Evolutionary conservation across 768 basidiomycete species (phyloP).

Genomic region (Candolleomyces efflorescens): DNA sequence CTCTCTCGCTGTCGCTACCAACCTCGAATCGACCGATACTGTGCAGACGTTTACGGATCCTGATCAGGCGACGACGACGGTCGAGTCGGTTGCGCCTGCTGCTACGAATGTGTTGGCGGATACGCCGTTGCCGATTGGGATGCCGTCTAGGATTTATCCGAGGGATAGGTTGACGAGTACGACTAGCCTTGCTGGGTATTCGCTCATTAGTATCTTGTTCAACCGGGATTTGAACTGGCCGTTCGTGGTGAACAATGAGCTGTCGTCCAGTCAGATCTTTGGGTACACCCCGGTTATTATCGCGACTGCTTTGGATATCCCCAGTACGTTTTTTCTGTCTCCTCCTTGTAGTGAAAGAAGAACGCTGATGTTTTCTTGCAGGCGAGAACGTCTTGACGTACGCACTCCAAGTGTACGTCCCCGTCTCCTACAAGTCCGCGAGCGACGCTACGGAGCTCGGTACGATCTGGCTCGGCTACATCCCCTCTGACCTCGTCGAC

Average conservation of each 20-base stretch:
- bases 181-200: conserved; percentile 32
- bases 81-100: conserved; percentile 12
- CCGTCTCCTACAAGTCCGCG: conserved; percentile 46
- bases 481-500: conserved; percentile 53
- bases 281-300: conserved; percentile 54
- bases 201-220: conserved; percentile 65
- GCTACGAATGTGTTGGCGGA: conserved; percentile 21
- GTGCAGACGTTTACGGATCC: conserved; percentile 36
- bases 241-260: conserved; percentile 54
- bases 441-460: conserved; percentile 46
- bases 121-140: conserved; percentile 48
- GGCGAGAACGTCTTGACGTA: conserved; percentile 36
- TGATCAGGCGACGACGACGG: conserved; percentile 36
- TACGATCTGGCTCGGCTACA: conserved; percentile 71
- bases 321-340: conserved; percentile 20
- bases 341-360: background rate
- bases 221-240: conserved; percentile 57
- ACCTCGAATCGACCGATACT: conserved; percentile 22
- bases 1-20: conserved; percentile 34
- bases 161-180: conserved; percentile 19
- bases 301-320: conserved; percentile 25
- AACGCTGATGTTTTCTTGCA: conserved; percentile 11
- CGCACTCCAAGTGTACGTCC: conserved; percentile 69
- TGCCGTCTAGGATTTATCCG: conserved; percentile 63
- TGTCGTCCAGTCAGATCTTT: conserved; percentile 76